phyloP scores from a whole-genome alignment of 2,329 filamentous ascomycete species.

The Drechslerella stenobrocha region DNA sequence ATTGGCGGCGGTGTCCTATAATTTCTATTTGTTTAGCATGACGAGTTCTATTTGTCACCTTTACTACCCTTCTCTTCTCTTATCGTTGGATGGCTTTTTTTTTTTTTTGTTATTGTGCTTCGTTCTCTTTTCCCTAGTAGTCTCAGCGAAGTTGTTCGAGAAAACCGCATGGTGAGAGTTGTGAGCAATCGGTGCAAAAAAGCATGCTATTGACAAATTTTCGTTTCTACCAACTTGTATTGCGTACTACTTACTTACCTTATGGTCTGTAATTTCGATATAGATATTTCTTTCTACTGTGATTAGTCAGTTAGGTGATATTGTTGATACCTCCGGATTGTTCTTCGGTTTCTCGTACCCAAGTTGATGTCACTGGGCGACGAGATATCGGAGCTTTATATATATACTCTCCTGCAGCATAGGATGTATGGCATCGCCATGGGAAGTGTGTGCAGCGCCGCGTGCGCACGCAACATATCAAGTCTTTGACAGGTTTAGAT shows the following conservation, averaged over 20 bases:
- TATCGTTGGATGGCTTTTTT: conserved; percentile 6
- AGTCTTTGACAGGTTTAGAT: too few relatives aligned
- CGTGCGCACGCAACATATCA: too few relatives aligned
- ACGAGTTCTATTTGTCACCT: conserved; percentile 22
- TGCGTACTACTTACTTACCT: neutral
- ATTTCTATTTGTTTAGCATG: conserved; percentile 16
- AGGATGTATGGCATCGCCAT: too few relatives aligned
- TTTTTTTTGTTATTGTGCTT: neutral
- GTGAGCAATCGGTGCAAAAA: neutral
- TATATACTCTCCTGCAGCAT: too few relatives aligned
- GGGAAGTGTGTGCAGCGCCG: too few relatives aligned
- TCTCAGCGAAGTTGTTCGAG: neutral
- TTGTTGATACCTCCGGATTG: too few relatives aligned
- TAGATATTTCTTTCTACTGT: conserved; percentile 1
- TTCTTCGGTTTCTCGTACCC: conserved; percentile 5
- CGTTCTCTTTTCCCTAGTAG: neutral
- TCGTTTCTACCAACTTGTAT: conserved; percentile 1
- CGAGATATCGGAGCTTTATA: too few relatives aligned
- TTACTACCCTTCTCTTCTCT: conserved; percentile 13
- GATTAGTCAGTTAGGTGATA: conserved; percentile 5
- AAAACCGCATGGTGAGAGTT: neutral
- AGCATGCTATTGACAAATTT: neutral
- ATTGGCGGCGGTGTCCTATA: neutral
- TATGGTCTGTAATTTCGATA: neutral
- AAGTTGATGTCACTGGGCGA: too few relatives aligned